Base-by-base conservation (phyloP, 2,329 filamentous ascomycete genomes). In the Botrytis pseudocinerea region DNA sequence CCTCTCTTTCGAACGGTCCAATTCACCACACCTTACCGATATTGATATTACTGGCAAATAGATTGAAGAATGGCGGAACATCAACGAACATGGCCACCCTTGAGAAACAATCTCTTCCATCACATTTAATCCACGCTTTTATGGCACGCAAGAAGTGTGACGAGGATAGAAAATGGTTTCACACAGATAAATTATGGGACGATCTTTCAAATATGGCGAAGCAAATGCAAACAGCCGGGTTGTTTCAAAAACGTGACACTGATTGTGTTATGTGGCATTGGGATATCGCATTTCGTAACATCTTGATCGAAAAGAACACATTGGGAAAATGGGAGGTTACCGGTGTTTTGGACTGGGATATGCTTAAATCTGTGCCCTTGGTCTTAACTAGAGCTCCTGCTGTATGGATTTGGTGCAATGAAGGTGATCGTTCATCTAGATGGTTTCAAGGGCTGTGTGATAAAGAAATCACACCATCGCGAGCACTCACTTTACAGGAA, bases 331-430 rank as follows among this genome's bases (percentile, higher is more conserved):
- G 61, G 61, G 38, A 16, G 5, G 25, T 78, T 16, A 75, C 54
- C 42, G 76, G 76, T 25, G 44, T 78, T 3, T 9, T 78, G 1
- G 76, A 78, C 40, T 78, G 76, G 64, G 76, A 78, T 61, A 72
- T 71, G 38, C 63, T 46, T 16, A 4, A 73, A 16, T 74, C 77
- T 16, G 74, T 75, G 1, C 76, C 76, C 1, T 51, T 28, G 0
- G 70, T 77, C 14, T 25, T 78, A 14, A 38, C 73, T 7, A 35
- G 75, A 65, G 51, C 59, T 5, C 75, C 76, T 46, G 72, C 64
- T 25, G 42, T 28, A 1, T 78, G 76, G 76, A 73, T 78, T 1
- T 77, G 77, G 76, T 18, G 38, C 22, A 28, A 72, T 57, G 73
- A 75, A n/a, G 63, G 74, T 0, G 62, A 69, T 4, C 69, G 74